A percentile compares a stretch with the other conserved stretches of the same genome.
These are phyloP conservation scores for Rostrohypoxylon terebratum DNA, from an alignment of 495 filamentous ascomycete species.

Conservation along the genomic window DNA sequence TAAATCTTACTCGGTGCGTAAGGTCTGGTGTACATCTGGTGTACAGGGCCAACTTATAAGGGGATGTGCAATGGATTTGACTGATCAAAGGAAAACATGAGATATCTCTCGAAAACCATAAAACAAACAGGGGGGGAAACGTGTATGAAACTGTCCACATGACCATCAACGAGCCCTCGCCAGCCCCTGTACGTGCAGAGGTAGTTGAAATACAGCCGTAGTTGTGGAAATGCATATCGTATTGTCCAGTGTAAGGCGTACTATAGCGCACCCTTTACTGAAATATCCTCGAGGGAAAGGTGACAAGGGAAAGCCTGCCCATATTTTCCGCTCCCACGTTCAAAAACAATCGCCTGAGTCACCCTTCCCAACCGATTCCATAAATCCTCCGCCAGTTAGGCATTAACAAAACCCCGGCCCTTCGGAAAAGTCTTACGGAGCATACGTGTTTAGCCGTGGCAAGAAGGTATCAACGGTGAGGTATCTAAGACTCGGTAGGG, in stretches of 20 bases:
- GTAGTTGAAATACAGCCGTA: constrained; percentile 44
- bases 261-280: constrained; percentile 45
- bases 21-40: constrained; percentile 33
- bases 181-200: constrained; percentile 44
- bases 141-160: constrained; percentile 50
- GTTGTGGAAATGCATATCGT: constrained; percentile 43
- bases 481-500: constrained; percentile 53
- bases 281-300: constrained; percentile 44
- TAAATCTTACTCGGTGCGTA: constrained; percentile 37
- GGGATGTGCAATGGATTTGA: constrained; percentile 36
- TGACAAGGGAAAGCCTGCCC: constrained; percentile 46
- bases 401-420: constrained; percentile 49
- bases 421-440: constrained; percentile 39
- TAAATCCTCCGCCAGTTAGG: constrained; percentile 46
- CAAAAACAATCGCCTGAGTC: constrained; percentile 46
- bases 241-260: constrained; percentile 46
- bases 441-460: constrained; percentile 49
- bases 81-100: constrained; percentile 51
- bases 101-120: constrained; percentile 50
- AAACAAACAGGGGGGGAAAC: constrained; percentile 50
- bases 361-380: constrained; percentile 46
- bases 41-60: constrained; percentile 28
- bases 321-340: constrained; percentile 47
- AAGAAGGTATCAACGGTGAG: constrained; percentile 42
- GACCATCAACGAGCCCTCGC: constrained; percentile 47